Base-by-base conservation (phyloP, 352 stramenopile species). In the Plasmopara viticola region DNA sequence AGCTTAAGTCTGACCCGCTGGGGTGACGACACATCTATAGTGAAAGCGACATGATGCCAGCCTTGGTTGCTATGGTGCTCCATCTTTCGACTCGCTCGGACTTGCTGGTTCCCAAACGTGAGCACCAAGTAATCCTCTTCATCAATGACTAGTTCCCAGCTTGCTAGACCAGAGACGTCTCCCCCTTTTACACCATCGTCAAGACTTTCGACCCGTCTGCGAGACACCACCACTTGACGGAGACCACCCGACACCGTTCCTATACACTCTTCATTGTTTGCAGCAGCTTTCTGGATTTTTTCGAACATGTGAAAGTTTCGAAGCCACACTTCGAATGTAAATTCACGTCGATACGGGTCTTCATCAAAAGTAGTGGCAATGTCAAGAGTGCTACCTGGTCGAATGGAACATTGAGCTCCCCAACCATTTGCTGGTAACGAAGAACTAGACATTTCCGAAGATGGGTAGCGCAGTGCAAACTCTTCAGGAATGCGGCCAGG, bases 301-400 rank as follows among this genome's bases (percentile, higher is more conserved):
- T 50, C 42, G 2, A 62, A 62, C 18, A 86, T 49, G 25, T 49
- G 58, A 50, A 73, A 76, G 60, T 87, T 86, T 33, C 76, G 75
- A 20, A 89, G 50, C 82, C 82, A 92, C n/a, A 56, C 62, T 46
- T 92, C 82, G 31, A 90, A 70, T 7, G 82, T 89, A 39, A 92
- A 58, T 56, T 87, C 82, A 31, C 82, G 75, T 15, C 82, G 71
- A 50, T 90, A 92, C 48, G 82, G 82, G 42, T 92, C 82, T 28
- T 92, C 79, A 53, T 92, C 82, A 53, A 86, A 92, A 14, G 62
- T 65, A 9, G 76, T 69, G 38, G 69, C 79, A 39, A 92, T 60
- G 34, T 92, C 82, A 6, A 92, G 67, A 9, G 79, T 89, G 13
- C 66, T 79, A 13, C 82, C 82, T 6, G 60, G 49, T 28, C 62